Evolutionary conservation across 2,329 filamentous ascomycete species (phyloP).

Genomic region (Colletotrichum chlorophyti): DNA sequence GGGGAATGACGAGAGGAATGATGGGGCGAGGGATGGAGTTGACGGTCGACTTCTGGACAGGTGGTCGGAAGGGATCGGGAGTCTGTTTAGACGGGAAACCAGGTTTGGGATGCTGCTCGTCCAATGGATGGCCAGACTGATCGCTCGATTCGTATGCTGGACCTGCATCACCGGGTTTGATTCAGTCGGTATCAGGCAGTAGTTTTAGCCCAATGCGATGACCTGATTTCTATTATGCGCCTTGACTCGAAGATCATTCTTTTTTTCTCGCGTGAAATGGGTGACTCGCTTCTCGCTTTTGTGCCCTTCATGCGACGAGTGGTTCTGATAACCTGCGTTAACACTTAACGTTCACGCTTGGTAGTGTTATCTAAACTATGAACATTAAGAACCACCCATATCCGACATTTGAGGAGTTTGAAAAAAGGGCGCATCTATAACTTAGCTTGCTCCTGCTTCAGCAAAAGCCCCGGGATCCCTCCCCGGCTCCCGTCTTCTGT

Average conservation of each 20-base stretch:
- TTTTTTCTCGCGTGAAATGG: no score
- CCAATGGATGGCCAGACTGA: neutral
- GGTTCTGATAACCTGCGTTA: no score
- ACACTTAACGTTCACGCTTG: no score
- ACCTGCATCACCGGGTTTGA: conserved; percentile 1
- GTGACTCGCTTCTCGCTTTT: no score
- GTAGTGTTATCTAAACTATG: no score
- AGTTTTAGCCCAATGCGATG: conserved; percentile 1
- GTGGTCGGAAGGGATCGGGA: neutral
- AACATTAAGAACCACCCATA: no score
- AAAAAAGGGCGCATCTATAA: neutral
- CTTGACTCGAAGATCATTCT: no score
- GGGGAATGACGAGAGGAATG: no score
- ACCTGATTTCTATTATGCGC: neutral
- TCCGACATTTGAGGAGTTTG: no score
- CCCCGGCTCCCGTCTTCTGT: conserved; percentile 63
- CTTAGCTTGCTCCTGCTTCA: conserved; percentile 50
- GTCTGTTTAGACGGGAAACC: neutral
- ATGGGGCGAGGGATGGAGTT: neutral
- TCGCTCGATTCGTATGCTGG: conserved; percentile 11
- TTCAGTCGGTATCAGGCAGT: neutral
- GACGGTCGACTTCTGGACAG: neutral
- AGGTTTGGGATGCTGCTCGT: neutral
- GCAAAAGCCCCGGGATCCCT: conserved; percentile 51
- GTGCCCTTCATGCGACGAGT: no score